These are phyloP conservation scores for Halophytophthora polymorphica DNA, from an alignment of 352 stramenopile species.

Conservation along the genomic window DNA sequence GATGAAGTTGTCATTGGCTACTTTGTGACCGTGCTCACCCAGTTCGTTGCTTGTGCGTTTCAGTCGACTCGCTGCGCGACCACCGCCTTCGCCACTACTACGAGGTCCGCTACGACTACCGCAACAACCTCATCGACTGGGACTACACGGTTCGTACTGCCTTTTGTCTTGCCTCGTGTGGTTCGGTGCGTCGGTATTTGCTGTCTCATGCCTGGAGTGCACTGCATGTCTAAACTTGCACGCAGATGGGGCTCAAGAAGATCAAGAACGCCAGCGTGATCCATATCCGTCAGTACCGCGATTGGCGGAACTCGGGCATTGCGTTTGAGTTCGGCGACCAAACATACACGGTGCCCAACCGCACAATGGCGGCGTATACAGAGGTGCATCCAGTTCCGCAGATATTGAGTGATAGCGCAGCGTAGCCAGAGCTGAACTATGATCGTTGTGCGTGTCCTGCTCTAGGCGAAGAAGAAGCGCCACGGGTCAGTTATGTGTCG, in stretches of 20 bases:
- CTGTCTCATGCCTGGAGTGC: not conserved
- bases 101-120: conserved; percentile 91
- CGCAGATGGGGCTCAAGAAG: conserved; percentile 78
- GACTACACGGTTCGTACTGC: conserved; percentile 84
- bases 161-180: conserved; percentile 3
- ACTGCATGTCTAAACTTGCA: not conserved
- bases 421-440: no score
- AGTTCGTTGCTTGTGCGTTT: not conserved
- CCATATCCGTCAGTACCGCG: conserved; percentile 89
- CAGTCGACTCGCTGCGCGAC: conserved; percentile 80
- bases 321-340: conserved; percentile 96
- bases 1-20: not conserved
- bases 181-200: not conserved
- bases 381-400: conserved; percentile 35
- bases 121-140: conserved; percentile 93
- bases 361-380: conserved; percentile 88
- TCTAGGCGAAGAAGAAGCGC: conserved; percentile 60
- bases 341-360: conserved; percentile 88
- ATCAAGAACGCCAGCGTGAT: conserved; percentile 90
- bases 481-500: conserved; percentile 77
- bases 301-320: conserved; percentile 91
- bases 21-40: not conserved
- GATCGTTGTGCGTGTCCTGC: not conserved
- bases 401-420: not conserved
- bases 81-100: conserved; percentile 89